Base-by-base conservation (phyloP, 164 flowering plant genomes). In the Malania oleifera region DNA sequence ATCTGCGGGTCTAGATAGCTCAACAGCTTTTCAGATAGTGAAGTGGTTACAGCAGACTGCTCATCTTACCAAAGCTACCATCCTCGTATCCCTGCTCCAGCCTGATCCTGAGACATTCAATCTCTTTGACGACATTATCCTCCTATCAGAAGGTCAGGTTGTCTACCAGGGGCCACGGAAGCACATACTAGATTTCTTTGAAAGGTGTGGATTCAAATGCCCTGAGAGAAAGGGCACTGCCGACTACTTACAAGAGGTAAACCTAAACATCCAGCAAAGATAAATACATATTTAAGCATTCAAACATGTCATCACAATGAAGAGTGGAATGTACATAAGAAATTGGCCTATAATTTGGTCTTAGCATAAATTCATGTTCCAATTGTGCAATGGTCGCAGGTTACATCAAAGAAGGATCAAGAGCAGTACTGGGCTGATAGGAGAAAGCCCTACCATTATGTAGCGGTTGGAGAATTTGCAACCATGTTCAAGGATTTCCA, bases 1-100 rank as follows among this genome's bases (percentile, higher is more conserved):
- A 84, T 95, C 99, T 26, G 91, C 99, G 1, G 99, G 99, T 34
- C 81, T 95, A 17, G 99, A 95, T 67, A 95, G 99, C 73, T 95
- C 99, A 18, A 95, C 99, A 0, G 91, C 99, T 3, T 95, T 48
- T 66, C 97, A 95, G 56, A 95, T 95, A 47, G 99, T 95, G 67
- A 90, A 85, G 60, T 95, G 99, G 66, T 61, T 95, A 65, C 99
- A 95, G 65, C 99, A 95, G 60, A 82, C 91, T 23, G 97, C 75
- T 5, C 99, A 89, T 51, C 67, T 82, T 11, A 85, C 87, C 0
- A 96, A 95, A 38, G 95, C 82, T 23, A 86, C 99, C 29, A 56
- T 91, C 50, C 65, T 91, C 59, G 77, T 95, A 82, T 95, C 99
- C 41, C 79, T 95, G 11, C 95, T 95, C 47, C 99, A 95, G 55